A percentile compares a stretch with the other conserved stretches of the same genome.
Conservation (phyloP, 1,139 yeast genomes). For the Geotrichum restrictum region DNA sequence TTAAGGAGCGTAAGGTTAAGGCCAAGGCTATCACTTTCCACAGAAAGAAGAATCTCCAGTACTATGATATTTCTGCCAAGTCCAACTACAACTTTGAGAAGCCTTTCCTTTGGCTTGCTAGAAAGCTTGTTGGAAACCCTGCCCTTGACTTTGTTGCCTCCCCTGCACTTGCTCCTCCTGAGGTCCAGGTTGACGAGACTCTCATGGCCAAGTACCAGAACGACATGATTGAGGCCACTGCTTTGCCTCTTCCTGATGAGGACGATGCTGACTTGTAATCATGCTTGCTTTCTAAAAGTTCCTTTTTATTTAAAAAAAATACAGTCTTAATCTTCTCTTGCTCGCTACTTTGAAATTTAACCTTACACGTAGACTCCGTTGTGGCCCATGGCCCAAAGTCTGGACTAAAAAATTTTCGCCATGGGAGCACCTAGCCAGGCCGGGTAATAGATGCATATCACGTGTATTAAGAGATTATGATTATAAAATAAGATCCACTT, state of each 20-base stretch:
- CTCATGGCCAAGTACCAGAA: constrained; percentile 98
- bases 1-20: constrained; percentile 98
- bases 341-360: background rate
- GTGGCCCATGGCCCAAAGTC: too few relatives aligned
- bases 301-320: background rate
- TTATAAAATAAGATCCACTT: too few relatives aligned
- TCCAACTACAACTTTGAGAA: constrained; percentile 99
- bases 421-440: too few relatives aligned
- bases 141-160: constrained; percentile 97
- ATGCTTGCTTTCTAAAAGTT: constrained; percentile 1
- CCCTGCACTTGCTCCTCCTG: constrained; percentile 99
- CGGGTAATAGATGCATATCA: too few relatives aligned
- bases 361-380: too few relatives aligned
- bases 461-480: too few relatives aligned
- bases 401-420: too few relatives aligned
- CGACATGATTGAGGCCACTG: constrained; percentile 99
- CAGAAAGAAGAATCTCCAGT: constrained; percentile 99
- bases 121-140: constrained; percentile 98
- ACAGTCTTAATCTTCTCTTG: background rate
- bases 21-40: constrained; percentile 99
- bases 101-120: constrained; percentile 99
- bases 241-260: constrained; percentile 99
- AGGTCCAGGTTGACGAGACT: constrained; percentile 93
- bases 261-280: constrained; percentile 95
- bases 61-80: constrained; percentile 98